Evolutionary conservation across 2,329 filamentous ascomycete genomes (phyloP).

Genomic region (Plenodomus lindquistii): DNA sequence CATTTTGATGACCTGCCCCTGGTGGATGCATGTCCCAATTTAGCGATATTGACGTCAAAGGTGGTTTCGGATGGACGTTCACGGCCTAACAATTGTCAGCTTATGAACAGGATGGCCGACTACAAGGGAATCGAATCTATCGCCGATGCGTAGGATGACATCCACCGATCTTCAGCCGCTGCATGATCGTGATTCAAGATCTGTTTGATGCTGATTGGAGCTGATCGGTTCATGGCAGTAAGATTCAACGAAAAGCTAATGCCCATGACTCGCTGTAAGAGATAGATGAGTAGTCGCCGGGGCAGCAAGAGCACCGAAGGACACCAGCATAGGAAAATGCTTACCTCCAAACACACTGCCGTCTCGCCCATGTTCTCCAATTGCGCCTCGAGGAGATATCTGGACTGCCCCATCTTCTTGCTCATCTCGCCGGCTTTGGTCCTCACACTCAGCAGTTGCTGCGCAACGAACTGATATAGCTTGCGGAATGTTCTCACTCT

Average conservation of each 20-base stretch:
- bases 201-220: conserved; percentile 10
- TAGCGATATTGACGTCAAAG: conserved; percentile 58
- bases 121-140: neutral
- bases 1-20: conserved; percentile 33
- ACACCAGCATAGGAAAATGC: conserved; percentile 4
- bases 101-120: neutral
- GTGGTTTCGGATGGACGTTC: conserved; percentile 54
- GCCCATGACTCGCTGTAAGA: conserved; percentile 10
- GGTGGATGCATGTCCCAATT: conserved; percentile 57
- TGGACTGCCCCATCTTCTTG: conserved; percentile 46
- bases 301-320: neutral
- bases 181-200: conserved; percentile 13
- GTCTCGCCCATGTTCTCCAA: conserved; percentile 92
- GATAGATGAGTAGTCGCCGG: conserved; percentile 13
- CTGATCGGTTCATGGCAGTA: conserved; percentile 2
- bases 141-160: conserved; percentile 5
- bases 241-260: conserved; percentile 4
- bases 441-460: conserved; percentile 84
- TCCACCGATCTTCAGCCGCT: conserved; percentile 15
- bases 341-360: conserved; percentile 74
- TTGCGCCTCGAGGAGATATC: conserved; percentile 88
- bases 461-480: conserved; percentile 94
- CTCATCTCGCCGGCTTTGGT: conserved; percentile 78
- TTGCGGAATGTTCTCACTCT: conserved; percentile 88
- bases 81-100: conserved; percentile 38